These are phyloP conservation scores for Pterulicium gracile DNA, from an alignment of 1,284 basidiomycete genomes.

Conservation along the genomic window DNA sequence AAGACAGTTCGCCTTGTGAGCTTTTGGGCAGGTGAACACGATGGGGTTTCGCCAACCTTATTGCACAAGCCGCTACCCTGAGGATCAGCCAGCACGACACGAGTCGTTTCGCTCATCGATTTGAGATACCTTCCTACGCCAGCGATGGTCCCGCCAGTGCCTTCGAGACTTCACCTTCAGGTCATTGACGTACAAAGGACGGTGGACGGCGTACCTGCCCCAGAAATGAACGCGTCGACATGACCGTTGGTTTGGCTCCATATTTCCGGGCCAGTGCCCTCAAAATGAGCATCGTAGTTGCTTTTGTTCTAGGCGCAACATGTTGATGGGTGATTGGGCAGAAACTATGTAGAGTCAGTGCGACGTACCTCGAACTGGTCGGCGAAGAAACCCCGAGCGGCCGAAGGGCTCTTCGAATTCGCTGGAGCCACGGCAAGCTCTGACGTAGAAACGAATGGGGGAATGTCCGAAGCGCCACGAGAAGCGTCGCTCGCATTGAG, in stretches of 20 bases:
- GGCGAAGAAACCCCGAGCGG: constrained; percentile 74
- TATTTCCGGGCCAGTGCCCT: constrained; percentile 92
- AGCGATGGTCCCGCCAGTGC: constrained; percentile 92
- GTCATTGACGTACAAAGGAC: constrained; percentile 1
- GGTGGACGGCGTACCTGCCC: constrained; percentile 53
- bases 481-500: constrained; percentile 21
- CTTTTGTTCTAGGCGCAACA: constrained; percentile 69
- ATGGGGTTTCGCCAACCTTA: constrained; percentile 45
- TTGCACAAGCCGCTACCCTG: constrained; percentile 95
- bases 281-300: constrained; percentile 85
- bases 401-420: constrained; percentile 36
- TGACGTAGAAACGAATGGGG: neutral
- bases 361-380: constrained; percentile 82
- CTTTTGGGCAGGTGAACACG: neutral
- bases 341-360: neutral
- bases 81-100: constrained; percentile 83
- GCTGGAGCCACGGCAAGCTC: too few relatives aligned
- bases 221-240: constrained; percentile 86
- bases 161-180: too few relatives aligned
- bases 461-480: neutral
- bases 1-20: constrained; percentile 2
- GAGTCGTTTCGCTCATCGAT: constrained; percentile 48
- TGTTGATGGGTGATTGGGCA: constrained; percentile 3
- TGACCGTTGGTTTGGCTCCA: constrained; percentile 85
- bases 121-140: constrained; percentile 80